phyloP scores from a whole-genome alignment of 805 yeast species.

The Ogataea degrootiae region DNA sequence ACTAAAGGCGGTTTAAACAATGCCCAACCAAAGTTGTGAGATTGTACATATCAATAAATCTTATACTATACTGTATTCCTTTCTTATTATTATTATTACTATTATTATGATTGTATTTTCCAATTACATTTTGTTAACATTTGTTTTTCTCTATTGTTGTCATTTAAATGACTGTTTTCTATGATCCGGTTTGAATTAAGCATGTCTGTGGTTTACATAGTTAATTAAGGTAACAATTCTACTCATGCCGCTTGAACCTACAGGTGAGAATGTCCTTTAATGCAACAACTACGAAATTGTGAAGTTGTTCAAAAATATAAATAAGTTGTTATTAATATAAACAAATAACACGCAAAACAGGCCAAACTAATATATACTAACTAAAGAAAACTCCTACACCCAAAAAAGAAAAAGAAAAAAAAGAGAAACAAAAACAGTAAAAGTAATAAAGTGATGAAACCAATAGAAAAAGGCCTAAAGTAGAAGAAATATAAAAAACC shows the following conservation, averaged over 20 bases:
- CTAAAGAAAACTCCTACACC: constrained; percentile 3
- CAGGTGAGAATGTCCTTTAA: too few relatives aligned
- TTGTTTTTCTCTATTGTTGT: too few relatives aligned
- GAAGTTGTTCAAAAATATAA: too few relatives aligned
- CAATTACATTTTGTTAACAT: too few relatives aligned
- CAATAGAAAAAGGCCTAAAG: neutral
- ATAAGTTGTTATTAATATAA: neutral
- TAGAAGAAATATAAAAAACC: neutral
- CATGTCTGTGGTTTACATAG: too few relatives aligned
- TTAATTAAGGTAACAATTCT: too few relatives aligned
- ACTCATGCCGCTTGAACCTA: too few relatives aligned
- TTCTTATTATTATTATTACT: neutral
- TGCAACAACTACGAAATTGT: too few relatives aligned
- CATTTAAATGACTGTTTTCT: too few relatives aligned
- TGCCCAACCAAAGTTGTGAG: constrained; percentile 44
- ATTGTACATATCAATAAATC: neutral
- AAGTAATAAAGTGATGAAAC: neutral
- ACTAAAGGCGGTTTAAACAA: constrained; percentile 49
- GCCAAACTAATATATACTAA: neutral
- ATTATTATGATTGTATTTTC: too few relatives aligned
- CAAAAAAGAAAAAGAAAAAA: neutral
- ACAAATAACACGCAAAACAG: constrained; percentile 1
- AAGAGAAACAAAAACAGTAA: neutral
- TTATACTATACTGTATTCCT: neutral
- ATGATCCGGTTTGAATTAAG: too few relatives aligned